These are phyloP conservation scores for Aspergillus sp. DNA, from an alignment of 2,329 filamentous ascomycete species.

Conservation along the genomic window DNA sequence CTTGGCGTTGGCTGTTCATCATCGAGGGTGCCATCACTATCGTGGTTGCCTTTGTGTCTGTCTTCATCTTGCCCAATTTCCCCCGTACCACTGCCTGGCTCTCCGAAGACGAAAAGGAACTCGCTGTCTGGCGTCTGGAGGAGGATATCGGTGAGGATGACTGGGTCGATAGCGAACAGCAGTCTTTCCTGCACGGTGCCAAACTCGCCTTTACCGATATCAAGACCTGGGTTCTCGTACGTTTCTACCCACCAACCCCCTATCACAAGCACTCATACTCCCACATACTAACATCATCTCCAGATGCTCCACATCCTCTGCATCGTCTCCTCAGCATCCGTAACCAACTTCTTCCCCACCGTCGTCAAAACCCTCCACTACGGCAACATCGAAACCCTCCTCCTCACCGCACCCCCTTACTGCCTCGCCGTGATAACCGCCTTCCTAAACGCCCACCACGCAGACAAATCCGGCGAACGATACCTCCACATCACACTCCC, in stretches of 20 bases:
- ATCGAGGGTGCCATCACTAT: conserved; percentile 65
- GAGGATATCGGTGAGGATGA: conserved; percentile 64
- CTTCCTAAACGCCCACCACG: conserved; percentile 64
- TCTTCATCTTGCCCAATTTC: conserved; percentile 63
- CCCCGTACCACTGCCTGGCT: conserved; percentile 59
- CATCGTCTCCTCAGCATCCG: conserved; percentile 53
- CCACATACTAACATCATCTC: too few relatives aligned
- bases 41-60: conserved; percentile 52
- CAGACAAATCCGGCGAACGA: conserved; percentile 66
- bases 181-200: conserved; percentile 48
- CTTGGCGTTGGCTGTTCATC: conserved; percentile 65
- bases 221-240: conserved; percentile 58
- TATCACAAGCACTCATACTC: conserved; percentile 1
- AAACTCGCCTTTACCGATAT: conserved; percentile 53
- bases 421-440: conserved; percentile 57
- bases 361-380: conserved; percentile 67
- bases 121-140: conserved; percentile 59
- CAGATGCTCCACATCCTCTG: conserved; percentile 55
- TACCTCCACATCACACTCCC: conserved; percentile 64
- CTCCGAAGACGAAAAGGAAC: conserved; percentile 51
- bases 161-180: conserved; percentile 53
- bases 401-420: conserved; percentile 63
- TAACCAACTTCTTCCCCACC: conserved; percentile 67
- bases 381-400: conserved; percentile 53
- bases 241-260: conserved; percentile 5